Conservation (phyloP, 2,329 filamentous ascomycete genomes). For the Arthrobotrys sinensis region DNA sequence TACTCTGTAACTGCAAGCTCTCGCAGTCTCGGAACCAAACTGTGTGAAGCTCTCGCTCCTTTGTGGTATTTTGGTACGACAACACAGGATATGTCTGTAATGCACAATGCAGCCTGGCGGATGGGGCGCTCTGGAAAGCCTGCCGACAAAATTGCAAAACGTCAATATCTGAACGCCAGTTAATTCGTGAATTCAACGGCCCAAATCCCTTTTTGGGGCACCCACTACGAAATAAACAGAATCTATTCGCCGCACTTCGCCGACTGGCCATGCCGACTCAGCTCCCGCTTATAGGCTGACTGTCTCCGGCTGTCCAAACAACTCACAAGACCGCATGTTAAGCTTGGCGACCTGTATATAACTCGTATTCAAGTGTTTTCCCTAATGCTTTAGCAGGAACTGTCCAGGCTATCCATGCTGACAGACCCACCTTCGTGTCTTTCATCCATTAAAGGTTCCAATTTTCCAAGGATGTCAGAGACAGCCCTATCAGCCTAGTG, state of each 20-base stretch:
- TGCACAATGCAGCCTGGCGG: too few relatives aligned
- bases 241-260: neutral
- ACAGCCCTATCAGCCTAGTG: constrained; percentile 14
- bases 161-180: too few relatives aligned
- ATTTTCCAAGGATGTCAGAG: constrained; percentile 1
- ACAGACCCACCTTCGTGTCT: constrained; percentile 11
- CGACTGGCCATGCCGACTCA: neutral
- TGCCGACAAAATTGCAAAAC: too few relatives aligned
- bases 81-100: too few relatives aligned
- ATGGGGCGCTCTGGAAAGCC: too few relatives aligned
- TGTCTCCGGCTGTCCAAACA: constrained; percentile 1
- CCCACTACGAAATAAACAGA: neutral
- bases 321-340: constrained; percentile 21
- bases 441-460: constrained; percentile 13
- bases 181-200: too few relatives aligned
- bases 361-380: constrained; percentile 17
- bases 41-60: too few relatives aligned
- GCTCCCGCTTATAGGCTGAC: constrained; percentile 17
- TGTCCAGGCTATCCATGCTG: constrained; percentile 12
- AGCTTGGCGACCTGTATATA: constrained; percentile 10
- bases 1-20: too few relatives aligned
- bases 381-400: constrained; percentile 16
- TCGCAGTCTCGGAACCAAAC: too few relatives aligned
- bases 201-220: too few relatives aligned
- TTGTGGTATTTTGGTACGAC: too few relatives aligned